Evolutionary conservation across 2,329 filamentous ascomycete species (phyloP), one percentile per base, ranked within the genome.

Genomic region (Fusarium sp.): DNA sequence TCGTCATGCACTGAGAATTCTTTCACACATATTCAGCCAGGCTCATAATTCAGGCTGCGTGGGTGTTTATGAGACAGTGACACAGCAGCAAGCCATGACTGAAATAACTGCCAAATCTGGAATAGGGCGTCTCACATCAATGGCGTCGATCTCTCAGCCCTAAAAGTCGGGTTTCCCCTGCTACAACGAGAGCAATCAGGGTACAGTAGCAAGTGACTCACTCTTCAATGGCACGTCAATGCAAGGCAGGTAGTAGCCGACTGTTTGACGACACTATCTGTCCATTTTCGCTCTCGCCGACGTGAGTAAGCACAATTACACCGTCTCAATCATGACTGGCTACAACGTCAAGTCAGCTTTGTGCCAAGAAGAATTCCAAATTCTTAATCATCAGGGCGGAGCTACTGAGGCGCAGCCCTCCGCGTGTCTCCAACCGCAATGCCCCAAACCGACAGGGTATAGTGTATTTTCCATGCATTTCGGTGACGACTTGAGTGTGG

Each of bases 391-490:
- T 51, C 3, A 33, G 23, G 58, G 60, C 60, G 57, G 45, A 50
- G 60, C 51, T 46, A n/a, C 17, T 17, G 51, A 17, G 60, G 60
- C 60, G 60, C 60, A 63, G 58, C 13, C 13, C 35, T 37, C 57
- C 49, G 43, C 58, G 44, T 50, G 22, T 41, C 11, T 7, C 10
- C 35, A n/a, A 19, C 40, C 15, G 13, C 6, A 13, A 22, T 25
- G 22, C 10, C 44, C 44, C 44, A 47, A 14, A 20, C 7, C 13
- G 6, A 33, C 30, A 14, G 23, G 43, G 35, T 20, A 20, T 35
- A 7, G n/a, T 33, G 35, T 27, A 20, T 35, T 41, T 14, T 23
- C 27, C 22, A 43, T 13, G n/a, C n/a, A 11, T 3, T 27, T 37
- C 2, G 6, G 23, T 30, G 8, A 32, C 15, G 17, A 15, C 4